Base-by-base conservation (phyloP, 2,329 filamentous ascomycete genomes). In the Amauroascus verrucosus region DNA sequence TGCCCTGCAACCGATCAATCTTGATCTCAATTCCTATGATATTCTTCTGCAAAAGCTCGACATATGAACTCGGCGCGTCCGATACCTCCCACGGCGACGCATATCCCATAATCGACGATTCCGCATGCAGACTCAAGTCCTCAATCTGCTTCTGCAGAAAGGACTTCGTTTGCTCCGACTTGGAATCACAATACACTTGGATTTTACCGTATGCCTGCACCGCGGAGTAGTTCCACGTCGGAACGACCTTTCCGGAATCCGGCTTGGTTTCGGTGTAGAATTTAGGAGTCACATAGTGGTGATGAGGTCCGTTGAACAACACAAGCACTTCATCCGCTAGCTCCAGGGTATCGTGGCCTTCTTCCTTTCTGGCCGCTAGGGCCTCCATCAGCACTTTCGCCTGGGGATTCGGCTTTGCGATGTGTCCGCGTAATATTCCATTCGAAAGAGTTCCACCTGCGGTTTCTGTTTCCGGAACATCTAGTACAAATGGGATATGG, bases 211-310 rank as follows among this genome's bases (percentile, higher is more conserved):
- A 85, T 0, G 72, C 79, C 65, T 86, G 80, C 0, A 76, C 82
- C 0, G 82, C 81, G 0, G 79, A 72, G 60, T 86, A 86, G 64
- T 86, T 82, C 83, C 83, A 86, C 0, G 83, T 86, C 0, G 82
- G 82, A 4, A 84, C 83, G 0, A 85, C 82, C 59, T 86, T 86
- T 9, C 76, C 82, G 0, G 77, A 81, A 0, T 61, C 63, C 0
- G 81, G 82, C 62, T 85, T 86, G 1, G 83, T 85, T 58, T 81
- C 74, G 9, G 69, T 72, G 68, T 85, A 86, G 66, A 85, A 85
- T 56, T 83, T 82, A 0, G 83, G 81, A 0, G 83, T 84, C 4
- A 86, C 76, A 59, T 86, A 86, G 66, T 83, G 79, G 35, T 85
- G 76, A 0, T 72, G 64, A 0, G 75, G 70, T 0, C 72, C 73